phyloP scores from a whole-genome alignment of 2,329 filamentous ascomycete species.

The Nannizziopsis barbatae region DNA sequence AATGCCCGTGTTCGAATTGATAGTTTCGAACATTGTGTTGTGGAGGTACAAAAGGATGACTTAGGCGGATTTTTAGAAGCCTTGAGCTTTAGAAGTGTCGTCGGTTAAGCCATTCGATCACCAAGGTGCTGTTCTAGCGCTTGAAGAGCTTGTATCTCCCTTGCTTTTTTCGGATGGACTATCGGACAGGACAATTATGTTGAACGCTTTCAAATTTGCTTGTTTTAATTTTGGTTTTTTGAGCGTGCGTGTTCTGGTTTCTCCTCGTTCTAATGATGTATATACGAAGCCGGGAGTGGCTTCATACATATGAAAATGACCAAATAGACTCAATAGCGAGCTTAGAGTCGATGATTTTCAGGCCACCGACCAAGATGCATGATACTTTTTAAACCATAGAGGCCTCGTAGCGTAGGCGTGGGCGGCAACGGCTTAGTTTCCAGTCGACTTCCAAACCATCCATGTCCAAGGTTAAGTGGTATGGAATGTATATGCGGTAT shows the following conservation, averaged over 20 bases:
- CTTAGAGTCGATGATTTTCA: too few relatives aligned
- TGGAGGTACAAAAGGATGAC: slow-evolving; percentile 96
- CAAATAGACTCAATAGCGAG: background rate
- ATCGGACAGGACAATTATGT: too few relatives aligned
- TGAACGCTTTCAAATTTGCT: background rate
- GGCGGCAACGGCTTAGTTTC: too few relatives aligned
- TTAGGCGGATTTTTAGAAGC: slow-evolving; percentile 80
- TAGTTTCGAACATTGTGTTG: slow-evolving; percentile 93
- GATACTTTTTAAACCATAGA: too few relatives aligned
- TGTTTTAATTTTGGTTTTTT: background rate
- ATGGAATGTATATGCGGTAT: too few relatives aligned
- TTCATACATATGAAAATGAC: background rate
- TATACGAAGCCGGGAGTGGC: slow-evolving; percentile 8
- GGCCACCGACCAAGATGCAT: too few relatives aligned
- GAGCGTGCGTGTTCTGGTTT: background rate
- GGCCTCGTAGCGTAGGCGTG: too few relatives aligned
- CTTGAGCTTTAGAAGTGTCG: slow-evolving; percentile 81
- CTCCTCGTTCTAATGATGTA: slow-evolving; percentile 8
- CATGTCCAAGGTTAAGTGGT: too few relatives aligned
- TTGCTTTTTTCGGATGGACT: background rate
- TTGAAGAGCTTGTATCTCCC: background rate
- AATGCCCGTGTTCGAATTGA: slow-evolving; percentile 83
- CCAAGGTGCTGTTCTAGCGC: background rate
- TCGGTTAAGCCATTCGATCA: slow-evolving; percentile 34
- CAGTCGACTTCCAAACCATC: too few relatives aligned